Conservation (phyloP, 768 basidiomycete species). For the Kwoniella sp. region DNA sequence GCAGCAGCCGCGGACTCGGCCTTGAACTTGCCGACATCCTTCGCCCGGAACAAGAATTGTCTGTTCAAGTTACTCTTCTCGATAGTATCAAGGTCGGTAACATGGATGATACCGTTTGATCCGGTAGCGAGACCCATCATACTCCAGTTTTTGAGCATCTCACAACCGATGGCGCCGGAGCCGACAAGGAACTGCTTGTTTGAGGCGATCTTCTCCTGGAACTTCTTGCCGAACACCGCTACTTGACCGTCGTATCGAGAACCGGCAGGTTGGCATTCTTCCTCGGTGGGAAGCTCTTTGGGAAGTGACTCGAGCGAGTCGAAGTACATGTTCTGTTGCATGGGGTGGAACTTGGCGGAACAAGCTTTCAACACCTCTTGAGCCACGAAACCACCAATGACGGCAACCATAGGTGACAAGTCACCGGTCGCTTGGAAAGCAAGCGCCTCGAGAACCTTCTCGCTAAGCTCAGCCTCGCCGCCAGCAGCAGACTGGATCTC, state of each 20-base stretch:
- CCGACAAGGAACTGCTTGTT: slow-evolving; percentile 96
- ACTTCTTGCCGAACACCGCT: slow-evolving; percentile 88
- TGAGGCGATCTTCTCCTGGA: slow-evolving; percentile 88
- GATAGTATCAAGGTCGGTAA: slow-evolving; percentile 97
- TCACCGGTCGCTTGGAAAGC: slow-evolving; percentile 91
- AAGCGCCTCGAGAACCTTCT: slow-evolving; percentile 73
- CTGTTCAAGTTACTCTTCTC: slow-evolving; percentile 98
- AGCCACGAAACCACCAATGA: slow-evolving; percentile 95
- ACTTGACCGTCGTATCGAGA: slow-evolving; percentile 92
- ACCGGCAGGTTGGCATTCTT: slow-evolving; percentile 76
- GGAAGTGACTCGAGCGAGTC: slow-evolving; percentile 97
- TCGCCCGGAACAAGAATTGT: slow-evolving; percentile 95
- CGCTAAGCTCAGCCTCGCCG: slow-evolving; percentile 71
- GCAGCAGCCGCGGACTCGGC: slow-evolving; percentile 89
- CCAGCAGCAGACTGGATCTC: slow-evolving; percentile 62
- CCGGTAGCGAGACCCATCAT: slow-evolving; percentile 94
- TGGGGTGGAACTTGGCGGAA: slow-evolving; percentile 96
- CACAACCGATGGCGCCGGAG: slow-evolving; percentile 98
- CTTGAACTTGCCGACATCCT: slow-evolving; percentile 97
- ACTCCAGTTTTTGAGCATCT: slow-evolving; percentile 99
- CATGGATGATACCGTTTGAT: slow-evolving; percentile 73
- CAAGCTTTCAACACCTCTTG: slow-evolving; percentile 97
- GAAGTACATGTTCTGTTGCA: slow-evolving; percentile 92
- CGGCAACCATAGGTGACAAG: slow-evolving; percentile 83
- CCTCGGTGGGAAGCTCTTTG: slow-evolving; percentile 70